These are phyloP conservation scores for Bipolaris gigantea DNA, from an alignment of 2,329 filamentous ascomycete genomes.

Conservation along the genomic window DNA sequence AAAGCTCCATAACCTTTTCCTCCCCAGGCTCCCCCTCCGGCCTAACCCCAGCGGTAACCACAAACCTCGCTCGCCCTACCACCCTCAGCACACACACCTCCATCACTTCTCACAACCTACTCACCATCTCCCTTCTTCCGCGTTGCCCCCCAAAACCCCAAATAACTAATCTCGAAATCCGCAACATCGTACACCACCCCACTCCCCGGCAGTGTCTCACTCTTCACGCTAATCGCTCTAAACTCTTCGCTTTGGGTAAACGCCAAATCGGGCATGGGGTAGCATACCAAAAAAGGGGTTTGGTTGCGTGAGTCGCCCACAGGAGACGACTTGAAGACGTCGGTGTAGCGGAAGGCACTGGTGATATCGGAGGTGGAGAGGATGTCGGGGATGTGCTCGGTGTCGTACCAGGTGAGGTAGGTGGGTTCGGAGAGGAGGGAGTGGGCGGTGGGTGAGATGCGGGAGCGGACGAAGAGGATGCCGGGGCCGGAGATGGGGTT, in stretches of 20 bases:
- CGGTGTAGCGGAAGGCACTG: constrained; percentile 39
- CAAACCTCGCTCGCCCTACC: constrained; percentile 17
- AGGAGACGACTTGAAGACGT: constrained; percentile 27
- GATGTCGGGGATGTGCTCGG: constrained; percentile 47
- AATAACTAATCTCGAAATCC: constrained; percentile 35
- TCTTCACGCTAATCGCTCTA: constrained; percentile 39
- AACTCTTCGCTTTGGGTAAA: constrained; percentile 44
- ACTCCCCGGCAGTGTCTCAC: constrained; percentile 32
- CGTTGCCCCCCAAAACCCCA: constrained; percentile 20
- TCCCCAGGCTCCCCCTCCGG: constrained; percentile 14
- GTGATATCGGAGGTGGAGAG: constrained; percentile 39
- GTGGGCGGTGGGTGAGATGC: constrained; percentile 26
- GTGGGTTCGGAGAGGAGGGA: constrained; percentile 37
- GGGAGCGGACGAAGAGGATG: constrained; percentile 21
- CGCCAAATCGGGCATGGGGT: constrained; percentile 42
- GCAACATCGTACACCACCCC: constrained; percentile 35
- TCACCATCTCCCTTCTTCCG: constrained; percentile 1
- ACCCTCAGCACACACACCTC: neutral
- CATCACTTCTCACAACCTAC: neutral
- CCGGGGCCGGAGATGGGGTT: constrained; percentile 13
- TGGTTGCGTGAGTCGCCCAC: constrained; percentile 9
- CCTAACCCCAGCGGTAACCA: constrained; percentile 24
- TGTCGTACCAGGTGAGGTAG: constrained; percentile 46
- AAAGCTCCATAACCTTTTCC: constrained; percentile 19
- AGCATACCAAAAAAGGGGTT: constrained; percentile 44